Evolutionary conservation across 1,139 yeast genomes (phyloP), one percentile per base, ranked within the genome.

Genomic region (Sugiyamaella paludigena): DNA sequence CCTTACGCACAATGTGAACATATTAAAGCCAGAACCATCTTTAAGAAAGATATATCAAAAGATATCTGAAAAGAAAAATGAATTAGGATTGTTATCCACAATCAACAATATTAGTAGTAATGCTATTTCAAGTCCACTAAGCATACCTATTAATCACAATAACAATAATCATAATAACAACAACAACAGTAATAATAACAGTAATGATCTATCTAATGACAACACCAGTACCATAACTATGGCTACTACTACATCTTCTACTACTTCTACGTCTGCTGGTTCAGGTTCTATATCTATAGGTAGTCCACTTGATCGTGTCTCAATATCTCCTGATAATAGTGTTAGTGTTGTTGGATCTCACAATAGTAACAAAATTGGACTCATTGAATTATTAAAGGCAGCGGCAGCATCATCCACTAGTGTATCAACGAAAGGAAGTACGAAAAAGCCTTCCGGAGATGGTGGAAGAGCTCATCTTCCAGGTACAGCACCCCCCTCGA

Each of bases 41-140:
- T 62, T 84, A 39, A 61, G 87, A 45, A 74, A 73, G 1, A 65
- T 84, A n/a, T 75, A 74, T 60, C 51, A 55, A 26, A 65, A 61
- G 28, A 59, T 78, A 1, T 57, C 76, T 10, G 67, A 66, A 44
- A 62, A 56, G 16, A 60, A 64, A 16, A 39, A 55, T 27, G 55
- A 51, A 30, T 50, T 59, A 12, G 62, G 59, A 1, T 13, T 38
- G 24, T 19, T 19, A 19, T 3, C 24, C 24, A 19, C 5, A 19
- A 19, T 19, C 3, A 19, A 19, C 24, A 19, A 19, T 19, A 19
- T 19, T 19, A 19, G 24, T 19, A 19, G 5, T 19, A 19, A 19
- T 19, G 24, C 24, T 19, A 5, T 19, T 19, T 19, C 24, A 19
- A 19, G 5, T 19, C 24, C 24, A 19, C 5, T 19, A 19, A 19